Conservation (phyloP, 495 filamentous ascomycete species). For the Penicillium crystallinum region DNA sequence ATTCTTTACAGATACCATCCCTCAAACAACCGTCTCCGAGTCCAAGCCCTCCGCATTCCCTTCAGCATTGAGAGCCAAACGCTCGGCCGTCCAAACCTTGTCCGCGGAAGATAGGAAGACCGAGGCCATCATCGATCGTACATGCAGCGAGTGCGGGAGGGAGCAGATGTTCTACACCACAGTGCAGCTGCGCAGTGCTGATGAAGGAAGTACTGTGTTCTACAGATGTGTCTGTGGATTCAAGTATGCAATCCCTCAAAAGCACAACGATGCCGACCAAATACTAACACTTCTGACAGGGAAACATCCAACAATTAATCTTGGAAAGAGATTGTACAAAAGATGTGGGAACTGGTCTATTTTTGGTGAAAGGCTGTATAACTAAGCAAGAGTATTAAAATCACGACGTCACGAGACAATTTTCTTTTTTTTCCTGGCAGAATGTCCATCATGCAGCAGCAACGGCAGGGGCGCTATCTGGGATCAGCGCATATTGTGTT, state of each 20-base stretch:
- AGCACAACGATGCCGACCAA: not conserved
- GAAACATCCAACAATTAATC: slow-evolving; percentile 41
- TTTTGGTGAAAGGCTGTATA: slow-evolving; percentile 22
- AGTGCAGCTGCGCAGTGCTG: slow-evolving; percentile 83
- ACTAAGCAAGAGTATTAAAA: slow-evolving; percentile 26
- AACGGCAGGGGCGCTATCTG: slow-evolving; percentile 43
- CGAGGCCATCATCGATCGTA: slow-evolving; percentile 62
- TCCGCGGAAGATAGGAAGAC: slow-evolving; percentile 74
- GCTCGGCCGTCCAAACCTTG: slow-evolving; percentile 77
- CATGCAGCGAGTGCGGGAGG: slow-evolving; percentile 75
- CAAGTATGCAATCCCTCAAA: slow-evolving; percentile 53
- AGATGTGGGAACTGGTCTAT: slow-evolving; percentile 19
- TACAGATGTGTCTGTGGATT: slow-evolving; percentile 81
- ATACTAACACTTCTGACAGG: slow-evolving; percentile 27
- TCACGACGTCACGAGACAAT: slow-evolving; percentile 30
- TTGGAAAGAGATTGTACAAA: slow-evolving; percentile 19
- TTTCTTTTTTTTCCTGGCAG: slow-evolving; percentile 8
- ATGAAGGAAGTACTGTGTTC: slow-evolving; percentile 91
- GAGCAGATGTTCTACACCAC: slow-evolving; percentile 81
- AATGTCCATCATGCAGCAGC: slow-evolving; percentile 34
- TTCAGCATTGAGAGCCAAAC: slow-evolving; percentile 77
- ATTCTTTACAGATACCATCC: slow-evolving; percentile 59
- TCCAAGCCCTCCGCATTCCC: slow-evolving; percentile 86
- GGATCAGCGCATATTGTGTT: slow-evolving; percentile 85
- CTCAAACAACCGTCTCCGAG: slow-evolving; percentile 72